Evolutionary conservation across 768 basidiomycete species (phyloP).

Genomic region (Lactarius pseudohatsudake): DNA sequence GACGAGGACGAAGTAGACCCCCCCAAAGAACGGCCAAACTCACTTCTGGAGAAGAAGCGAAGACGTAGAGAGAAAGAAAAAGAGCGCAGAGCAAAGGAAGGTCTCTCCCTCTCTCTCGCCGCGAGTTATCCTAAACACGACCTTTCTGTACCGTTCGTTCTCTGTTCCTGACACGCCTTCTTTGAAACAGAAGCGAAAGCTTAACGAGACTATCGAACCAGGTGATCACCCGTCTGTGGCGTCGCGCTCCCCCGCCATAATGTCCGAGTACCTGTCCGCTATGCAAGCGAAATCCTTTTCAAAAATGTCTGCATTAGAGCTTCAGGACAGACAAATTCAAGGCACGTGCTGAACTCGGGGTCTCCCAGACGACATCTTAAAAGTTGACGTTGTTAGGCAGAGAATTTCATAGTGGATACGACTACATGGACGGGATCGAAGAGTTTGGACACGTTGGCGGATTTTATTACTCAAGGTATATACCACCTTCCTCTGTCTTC

Average conservation of each 20-base stretch:
- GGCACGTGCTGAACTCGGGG: conserved; percentile 47
- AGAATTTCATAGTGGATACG: conserved; percentile 72
- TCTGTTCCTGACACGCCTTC: conserved; percentile 20
- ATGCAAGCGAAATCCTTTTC: conserved; percentile 71
- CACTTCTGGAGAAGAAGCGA: conserved; percentile 55
- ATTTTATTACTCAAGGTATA: conserved; percentile 76
- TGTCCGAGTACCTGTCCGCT: conserved; percentile 62
- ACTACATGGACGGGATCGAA: conserved; percentile 68
- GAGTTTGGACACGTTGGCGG: conserved; percentile 65
- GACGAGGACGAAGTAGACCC: conserved; percentile 43
- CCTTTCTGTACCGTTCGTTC: background rate
- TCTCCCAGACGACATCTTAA: conserved; percentile 37
- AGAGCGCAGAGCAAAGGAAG: conserved; percentile 66
- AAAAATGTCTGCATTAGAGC: conserved; percentile 71
- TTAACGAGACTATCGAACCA: conserved; percentile 46
- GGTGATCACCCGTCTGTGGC: conserved; percentile 49
- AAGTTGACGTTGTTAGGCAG: conserved; percentile 57
- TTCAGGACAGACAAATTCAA: conserved; percentile 75
- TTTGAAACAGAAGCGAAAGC: conserved; percentile 57
- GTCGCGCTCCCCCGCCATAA: conserved; percentile 51
- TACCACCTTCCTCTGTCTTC: conserved; percentile 6
- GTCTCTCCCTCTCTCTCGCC: conserved; percentile 3
- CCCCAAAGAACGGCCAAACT: conserved; percentile 29
- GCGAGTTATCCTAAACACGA: background rate
- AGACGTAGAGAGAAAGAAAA: conserved; percentile 75